phyloP scores from a whole-genome alignment of 140 eudicot species.

The Senecio squalidus region DNA sequence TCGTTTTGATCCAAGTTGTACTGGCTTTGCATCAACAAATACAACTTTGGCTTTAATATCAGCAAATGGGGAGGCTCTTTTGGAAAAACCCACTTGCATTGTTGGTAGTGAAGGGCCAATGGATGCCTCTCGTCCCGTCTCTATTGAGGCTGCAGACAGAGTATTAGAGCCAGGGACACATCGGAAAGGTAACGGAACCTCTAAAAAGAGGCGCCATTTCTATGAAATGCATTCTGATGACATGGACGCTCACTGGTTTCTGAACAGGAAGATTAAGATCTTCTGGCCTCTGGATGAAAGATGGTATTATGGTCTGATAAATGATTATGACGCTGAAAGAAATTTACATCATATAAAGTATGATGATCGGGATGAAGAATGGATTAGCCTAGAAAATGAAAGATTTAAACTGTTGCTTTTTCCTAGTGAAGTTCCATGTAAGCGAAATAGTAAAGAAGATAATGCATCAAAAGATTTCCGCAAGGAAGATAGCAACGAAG shows the following conservation, averaged over 20 bases:
- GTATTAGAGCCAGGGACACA: slow-evolving; percentile 62
- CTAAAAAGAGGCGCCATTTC: slow-evolving; percentile 63
- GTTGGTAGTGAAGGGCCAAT: slow-evolving; percentile 28
- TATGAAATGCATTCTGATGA: slow-evolving; percentile 60
- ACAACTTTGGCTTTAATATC: slow-evolving; percentile 25
- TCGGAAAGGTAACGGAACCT: slow-evolving; percentile 19
- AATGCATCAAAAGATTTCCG: slow-evolving; percentile 13
- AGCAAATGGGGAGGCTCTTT: slow-evolving; percentile 30
- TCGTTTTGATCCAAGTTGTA: slow-evolving; percentile 91
- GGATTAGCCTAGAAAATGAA: slow-evolving; percentile 82
- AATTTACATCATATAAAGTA: slow-evolving; percentile 85
- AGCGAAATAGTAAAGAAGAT: slow-evolving; percentile 17
- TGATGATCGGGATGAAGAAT: slow-evolving; percentile 89
- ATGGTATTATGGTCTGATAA: slow-evolving; percentile 85
- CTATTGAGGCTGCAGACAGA: slow-evolving; percentile 54
- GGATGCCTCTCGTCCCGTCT: slow-evolving; percentile 28
- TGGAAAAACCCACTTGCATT: slow-evolving; percentile 28
- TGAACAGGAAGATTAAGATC: slow-evolving; percentile 78
- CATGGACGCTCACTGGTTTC: slow-evolving; percentile 64
- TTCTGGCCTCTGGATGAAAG: slow-evolving; percentile 95
- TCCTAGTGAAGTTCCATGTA: slow-evolving; percentile 68
- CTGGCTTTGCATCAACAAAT: slow-evolving; percentile 43
- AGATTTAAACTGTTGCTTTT: slow-evolving; percentile 74
- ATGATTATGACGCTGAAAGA: slow-evolving; percentile 56
- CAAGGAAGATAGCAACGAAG: slow-evolving; percentile 9